phyloP scores from a whole-genome alignment of 352 stramenopile genomes.

The Phytophthora sansomeana region DNA sequence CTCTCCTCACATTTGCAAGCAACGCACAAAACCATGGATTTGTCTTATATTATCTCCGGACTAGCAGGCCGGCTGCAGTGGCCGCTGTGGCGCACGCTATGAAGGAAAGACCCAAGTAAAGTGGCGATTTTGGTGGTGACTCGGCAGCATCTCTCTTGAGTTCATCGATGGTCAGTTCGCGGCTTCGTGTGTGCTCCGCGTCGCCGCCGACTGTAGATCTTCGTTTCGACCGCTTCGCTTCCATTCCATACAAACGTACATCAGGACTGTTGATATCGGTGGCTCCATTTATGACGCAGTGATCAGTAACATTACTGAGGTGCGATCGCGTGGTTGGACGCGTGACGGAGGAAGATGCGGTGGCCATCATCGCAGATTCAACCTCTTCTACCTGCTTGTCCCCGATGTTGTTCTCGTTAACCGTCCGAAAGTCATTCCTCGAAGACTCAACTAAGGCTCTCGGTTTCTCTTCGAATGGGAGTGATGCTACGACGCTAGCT shows the following conservation, averaged over 20 bases:
- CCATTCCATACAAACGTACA: conserved; percentile 18
- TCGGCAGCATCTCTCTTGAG: conserved; percentile 18
- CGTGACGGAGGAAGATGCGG: conserved; percentile 16
- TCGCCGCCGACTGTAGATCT: conserved; percentile 18
- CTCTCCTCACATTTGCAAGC: conserved; percentile 2
- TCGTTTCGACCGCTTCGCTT: conserved; percentile 8
- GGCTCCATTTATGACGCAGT: conserved; percentile 26
- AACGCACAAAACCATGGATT: conserved; percentile 10
- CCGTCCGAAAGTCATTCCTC: neutral
- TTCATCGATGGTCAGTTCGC: conserved; percentile 31
- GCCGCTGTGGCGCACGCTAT: conserved; percentile 59
- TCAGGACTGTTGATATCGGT: conserved; percentile 26
- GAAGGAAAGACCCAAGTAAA: conserved; percentile 61
- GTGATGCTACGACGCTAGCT: neutral
- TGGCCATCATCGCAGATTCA: neutral
- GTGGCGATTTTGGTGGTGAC: conserved; percentile 34
- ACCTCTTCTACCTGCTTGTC: neutral
- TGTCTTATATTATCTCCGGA: conserved; percentile 44
- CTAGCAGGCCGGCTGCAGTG: conserved; percentile 49
- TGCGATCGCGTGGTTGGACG: conserved; percentile 8
- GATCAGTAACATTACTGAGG: conserved; percentile 21
- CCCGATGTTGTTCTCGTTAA: neutral
- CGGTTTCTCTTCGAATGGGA: conserved; percentile 2
- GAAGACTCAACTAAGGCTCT: neutral
- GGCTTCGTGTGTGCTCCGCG: neutral